Base-by-base conservation (phyloP, 2,329 filamentous ascomycete species). In the Cadophora gregata region DNA sequence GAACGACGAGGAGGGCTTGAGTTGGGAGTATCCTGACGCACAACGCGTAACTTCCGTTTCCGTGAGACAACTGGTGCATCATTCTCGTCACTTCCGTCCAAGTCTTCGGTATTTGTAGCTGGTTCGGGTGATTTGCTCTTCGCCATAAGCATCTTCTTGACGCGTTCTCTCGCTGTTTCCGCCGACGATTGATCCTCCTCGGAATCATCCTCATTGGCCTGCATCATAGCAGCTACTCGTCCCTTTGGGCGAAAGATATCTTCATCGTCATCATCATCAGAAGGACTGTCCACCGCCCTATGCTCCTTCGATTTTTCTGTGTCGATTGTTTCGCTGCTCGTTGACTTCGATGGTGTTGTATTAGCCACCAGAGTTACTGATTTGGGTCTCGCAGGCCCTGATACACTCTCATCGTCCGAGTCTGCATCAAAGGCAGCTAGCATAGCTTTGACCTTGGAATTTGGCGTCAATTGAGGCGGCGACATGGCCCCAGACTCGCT, bases 161-260 rank as follows among this genome's bases (percentile, higher is more conserved):
- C 78, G 66, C 81, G 80, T 66, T 83, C 80, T 60, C 79, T 76
- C 4, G 79, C 78, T 27, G 71, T 71, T 9, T 71, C 75, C 45
- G 48, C 72, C 62, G 59, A 58, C 14, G 58, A 53, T 24, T 64
- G 59, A 21, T 71, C 69, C 12, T 69, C 65, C 14, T 71, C 72
- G 9, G 67, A 70, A 10, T 62, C 68, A 25, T 36, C 68, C 6
- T 67, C 50, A 24, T 69, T 71, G 50, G 76, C 83, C 68, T 85
- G 83, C 84, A 93, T 88, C 61, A 87, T 83, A 19, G 89, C 84
- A 14, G 89, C 89, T 71, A 92, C 81, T 62, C 86, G 85, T 27
- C 90, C 89, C 63, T 85, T 84, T 0, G 90, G 90, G 53, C 81
- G 80, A 2, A 84, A 78, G 58, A 85, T 79, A 14, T 81, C 81